phyloP scores from a whole-genome alignment of 2,329 filamentous ascomycete species.

The Sporothrix phasma region DNA sequence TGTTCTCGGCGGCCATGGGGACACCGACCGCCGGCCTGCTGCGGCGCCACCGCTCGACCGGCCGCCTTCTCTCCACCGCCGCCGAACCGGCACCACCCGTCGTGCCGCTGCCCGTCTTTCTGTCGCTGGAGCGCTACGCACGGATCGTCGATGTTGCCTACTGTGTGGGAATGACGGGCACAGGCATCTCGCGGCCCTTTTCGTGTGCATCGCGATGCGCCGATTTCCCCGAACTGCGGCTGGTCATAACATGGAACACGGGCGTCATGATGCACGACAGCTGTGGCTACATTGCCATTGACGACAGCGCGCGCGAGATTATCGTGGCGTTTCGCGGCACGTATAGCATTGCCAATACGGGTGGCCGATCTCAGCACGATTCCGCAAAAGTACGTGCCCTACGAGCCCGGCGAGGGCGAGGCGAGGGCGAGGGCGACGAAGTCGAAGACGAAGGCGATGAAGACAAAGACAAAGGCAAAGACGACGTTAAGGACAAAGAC shows the following conservation, averaged over 20 bases:
- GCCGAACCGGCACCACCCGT: neutral
- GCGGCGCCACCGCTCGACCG: no score
- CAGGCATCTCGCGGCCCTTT: slow-evolving; percentile 79
- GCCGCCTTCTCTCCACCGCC: neutral
- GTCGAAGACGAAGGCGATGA: slow-evolving; percentile 16
- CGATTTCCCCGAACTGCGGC: slow-evolving; percentile 70
- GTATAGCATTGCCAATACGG: slow-evolving; percentile 85
- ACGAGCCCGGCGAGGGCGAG: slow-evolving; percentile 42
- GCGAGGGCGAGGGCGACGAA: no score
- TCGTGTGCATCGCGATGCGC: slow-evolving; percentile 72
- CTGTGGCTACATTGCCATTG: slow-evolving; percentile 88
- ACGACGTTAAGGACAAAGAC: slow-evolving; percentile 28
- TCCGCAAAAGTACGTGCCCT: slow-evolving; percentile 84
- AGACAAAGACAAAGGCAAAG: slow-evolving; percentile 26
- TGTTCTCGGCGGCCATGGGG: neutral
- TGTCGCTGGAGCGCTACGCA: slow-evolving; percentile 76
- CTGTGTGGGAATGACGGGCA: slow-evolving; percentile 77
- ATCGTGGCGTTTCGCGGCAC: slow-evolving; percentile 88
- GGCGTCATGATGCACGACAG: slow-evolving; percentile 79
- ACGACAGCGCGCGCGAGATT: slow-evolving; percentile 50
- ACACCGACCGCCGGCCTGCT: no score
- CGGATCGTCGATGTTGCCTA: slow-evolving; percentile 90
- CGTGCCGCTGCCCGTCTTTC: slow-evolving; percentile 47
- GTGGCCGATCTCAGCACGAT: slow-evolving; percentile 82
- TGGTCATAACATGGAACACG: slow-evolving; percentile 83